phyloP scores from a whole-genome alignment of 176 grass and related monocot genomes.

The Hyparrhenia diplandra region DNA sequence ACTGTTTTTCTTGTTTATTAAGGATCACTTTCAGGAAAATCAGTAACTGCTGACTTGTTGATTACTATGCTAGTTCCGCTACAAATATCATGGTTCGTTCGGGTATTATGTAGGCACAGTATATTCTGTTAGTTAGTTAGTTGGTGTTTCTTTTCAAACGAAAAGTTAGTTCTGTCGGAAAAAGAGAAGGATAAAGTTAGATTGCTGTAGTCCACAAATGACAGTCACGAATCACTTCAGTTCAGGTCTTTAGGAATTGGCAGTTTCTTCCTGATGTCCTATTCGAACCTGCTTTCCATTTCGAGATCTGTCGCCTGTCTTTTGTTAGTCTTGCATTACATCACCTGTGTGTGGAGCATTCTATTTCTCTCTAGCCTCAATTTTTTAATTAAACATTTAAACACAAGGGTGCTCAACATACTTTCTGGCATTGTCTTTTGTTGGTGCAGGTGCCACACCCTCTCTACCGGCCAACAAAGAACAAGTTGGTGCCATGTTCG shows the following conservation, averaged over 20 bases:
- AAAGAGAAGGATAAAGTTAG: background rate
- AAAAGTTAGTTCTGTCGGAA: background rate
- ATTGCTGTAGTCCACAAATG: background rate
- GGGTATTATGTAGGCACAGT: background rate
- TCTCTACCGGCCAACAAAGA: constrained; percentile 65
- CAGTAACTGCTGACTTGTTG: background rate
- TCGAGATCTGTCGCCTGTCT: background rate
- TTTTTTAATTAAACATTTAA: background rate
- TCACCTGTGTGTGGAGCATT: background rate
- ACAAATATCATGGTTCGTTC: background rate
- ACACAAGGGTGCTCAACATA: background rate
- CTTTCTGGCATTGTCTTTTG: background rate
- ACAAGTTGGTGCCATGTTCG: constrained; percentile 67
- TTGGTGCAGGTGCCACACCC: constrained; percentile 74
- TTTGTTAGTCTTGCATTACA: background rate
- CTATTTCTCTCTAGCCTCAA: background rate
- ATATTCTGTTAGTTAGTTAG: background rate
- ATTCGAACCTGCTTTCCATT: background rate
- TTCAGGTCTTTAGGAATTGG: background rate
- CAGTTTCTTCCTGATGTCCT: background rate
- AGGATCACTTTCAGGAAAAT: too few relatives aligned
- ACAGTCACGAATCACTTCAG: background rate
- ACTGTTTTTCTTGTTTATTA: too few relatives aligned
- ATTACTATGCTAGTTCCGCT: background rate
- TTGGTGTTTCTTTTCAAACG: background rate